Evolutionary conservation across 1,284 basidiomycete genomes (phyloP).

Genomic region (Pascua sp.): DNA sequence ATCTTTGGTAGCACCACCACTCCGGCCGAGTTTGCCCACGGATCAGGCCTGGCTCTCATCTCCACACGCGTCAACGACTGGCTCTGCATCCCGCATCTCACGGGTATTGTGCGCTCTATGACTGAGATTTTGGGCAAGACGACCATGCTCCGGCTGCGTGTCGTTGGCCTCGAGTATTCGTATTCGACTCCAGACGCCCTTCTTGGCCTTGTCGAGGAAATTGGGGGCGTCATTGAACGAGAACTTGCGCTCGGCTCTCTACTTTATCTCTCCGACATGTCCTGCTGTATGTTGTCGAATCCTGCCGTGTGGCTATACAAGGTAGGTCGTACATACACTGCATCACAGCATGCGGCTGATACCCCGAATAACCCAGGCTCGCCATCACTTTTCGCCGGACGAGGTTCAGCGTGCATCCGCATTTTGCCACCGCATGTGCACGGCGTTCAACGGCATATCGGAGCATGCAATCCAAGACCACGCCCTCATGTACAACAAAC

Average conservation of each 20-base stretch:
- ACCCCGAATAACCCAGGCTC: no score
- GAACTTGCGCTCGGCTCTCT: background rate
- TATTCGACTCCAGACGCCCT: background rate
- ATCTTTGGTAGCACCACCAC: no score
- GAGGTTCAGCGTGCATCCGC: no score
- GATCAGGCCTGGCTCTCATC: background rate
- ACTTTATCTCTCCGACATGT: conserved; percentile 2
- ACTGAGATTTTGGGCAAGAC: conserved; percentile 1
- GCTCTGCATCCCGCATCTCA: background rate
- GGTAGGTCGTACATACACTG: no score
- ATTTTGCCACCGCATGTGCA: background rate
- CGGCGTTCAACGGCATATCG: background rate
- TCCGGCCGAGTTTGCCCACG: background rate
- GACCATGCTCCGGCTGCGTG: background rate
- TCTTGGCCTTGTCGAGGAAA: background rate
- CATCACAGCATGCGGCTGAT: no score
- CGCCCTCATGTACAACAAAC: conserved; percentile 2
- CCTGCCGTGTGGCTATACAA: no score
- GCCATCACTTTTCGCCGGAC: no score
- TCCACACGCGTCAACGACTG: background rate
- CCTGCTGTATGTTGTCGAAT: background rate
- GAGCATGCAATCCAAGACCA: conserved; percentile 1
- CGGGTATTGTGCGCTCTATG: background rate
- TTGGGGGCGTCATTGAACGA: background rate
- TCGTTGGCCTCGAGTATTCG: background rate